Conservation (phyloP, 2,329 filamentous ascomycete species). For the Arachnomyces sp. region DNA sequence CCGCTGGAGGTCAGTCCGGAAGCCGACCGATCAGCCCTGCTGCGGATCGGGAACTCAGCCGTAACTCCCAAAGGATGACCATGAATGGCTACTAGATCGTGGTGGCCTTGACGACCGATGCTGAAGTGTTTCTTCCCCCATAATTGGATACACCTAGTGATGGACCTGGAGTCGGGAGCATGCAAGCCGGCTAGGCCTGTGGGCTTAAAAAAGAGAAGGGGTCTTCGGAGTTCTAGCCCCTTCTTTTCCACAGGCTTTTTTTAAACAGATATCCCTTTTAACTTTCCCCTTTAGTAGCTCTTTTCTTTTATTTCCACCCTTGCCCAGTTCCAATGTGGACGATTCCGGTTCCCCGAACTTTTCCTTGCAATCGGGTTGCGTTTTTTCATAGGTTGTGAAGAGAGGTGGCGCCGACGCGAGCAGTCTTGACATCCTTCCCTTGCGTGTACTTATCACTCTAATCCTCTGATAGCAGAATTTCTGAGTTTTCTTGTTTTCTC, state of each 20-base stretch:
- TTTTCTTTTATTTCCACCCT: constrained; percentile 13
- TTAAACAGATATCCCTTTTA: constrained; percentile 34
- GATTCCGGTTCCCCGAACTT: constrained; percentile 1
- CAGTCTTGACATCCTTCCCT: not conserved
- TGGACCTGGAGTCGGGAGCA: too few relatives aligned
- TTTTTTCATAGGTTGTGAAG: constrained; percentile 6
- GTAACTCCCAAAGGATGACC: constrained; percentile 91
- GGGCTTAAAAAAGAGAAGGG: constrained; percentile 10
- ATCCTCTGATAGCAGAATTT: constrained; percentile 9
- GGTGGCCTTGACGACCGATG: too few relatives aligned
- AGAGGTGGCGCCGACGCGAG: constrained; percentile 6
- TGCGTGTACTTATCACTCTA: too few relatives aligned
- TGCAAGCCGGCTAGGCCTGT: too few relatives aligned
- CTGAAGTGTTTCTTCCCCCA: constrained; percentile 4
- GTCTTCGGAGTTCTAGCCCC: constrained; percentile 17
- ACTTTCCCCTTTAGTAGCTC: constrained; percentile 18
- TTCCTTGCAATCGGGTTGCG: not conserved
- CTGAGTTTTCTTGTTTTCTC: constrained; percentile 20
- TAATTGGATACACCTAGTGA: constrained; percentile 5
- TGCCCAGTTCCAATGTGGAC: constrained; percentile 9
- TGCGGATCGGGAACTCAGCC: constrained; percentile 90
- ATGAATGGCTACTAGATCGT: constrained; percentile 89
- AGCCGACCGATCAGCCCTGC: constrained; percentile 92
- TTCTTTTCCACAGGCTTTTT: constrained; percentile 25
- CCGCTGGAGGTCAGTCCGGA: constrained; percentile 62